A percentile compares a stretch with the other conserved stretches of the same genome.
phyloP scores from a whole-genome alignment of 169 alveolate species.

The Cryptosporidium sp. region DNA sequence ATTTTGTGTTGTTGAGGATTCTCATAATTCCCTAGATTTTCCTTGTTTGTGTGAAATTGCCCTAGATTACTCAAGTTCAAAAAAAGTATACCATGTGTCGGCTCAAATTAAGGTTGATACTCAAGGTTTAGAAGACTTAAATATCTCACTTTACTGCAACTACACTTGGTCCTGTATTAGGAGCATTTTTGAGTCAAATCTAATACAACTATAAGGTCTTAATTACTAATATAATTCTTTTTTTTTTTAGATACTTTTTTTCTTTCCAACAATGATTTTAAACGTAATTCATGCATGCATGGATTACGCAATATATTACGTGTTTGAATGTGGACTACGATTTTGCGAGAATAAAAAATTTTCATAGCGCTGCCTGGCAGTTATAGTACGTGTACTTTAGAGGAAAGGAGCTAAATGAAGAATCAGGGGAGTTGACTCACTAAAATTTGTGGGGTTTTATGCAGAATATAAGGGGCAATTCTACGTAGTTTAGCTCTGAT shows the following conservation, averaged over 20 bases:
- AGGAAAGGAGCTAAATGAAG: not conserved
- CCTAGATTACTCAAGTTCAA: not conserved
- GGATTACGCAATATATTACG: not conserved
- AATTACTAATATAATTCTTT: not conserved
- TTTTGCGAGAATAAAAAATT: not conserved
- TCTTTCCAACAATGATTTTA: not conserved
- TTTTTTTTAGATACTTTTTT: not conserved
- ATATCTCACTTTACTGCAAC: not conserved
- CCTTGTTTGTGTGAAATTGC: conserved; percentile 17
- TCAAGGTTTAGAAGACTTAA: not conserved
- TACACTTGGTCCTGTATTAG: not conserved
- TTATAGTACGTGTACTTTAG: not conserved
- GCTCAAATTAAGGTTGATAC: not conserved
- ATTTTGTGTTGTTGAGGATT: conserved; percentile 6
- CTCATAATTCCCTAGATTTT: not conserved
- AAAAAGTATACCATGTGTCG: not conserved
- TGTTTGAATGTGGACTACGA: not conserved
- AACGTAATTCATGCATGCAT: not conserved
- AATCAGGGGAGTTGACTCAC: no score
- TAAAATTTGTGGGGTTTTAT: no score
- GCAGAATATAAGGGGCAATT: no score
- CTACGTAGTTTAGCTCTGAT: no score
- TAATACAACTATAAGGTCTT: not conserved
- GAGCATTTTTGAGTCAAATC: not conserved
- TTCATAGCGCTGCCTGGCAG: no score